Conservation (phyloP, 495 filamentous ascomycete genomes). For the Penicillium turbatum region DNA sequence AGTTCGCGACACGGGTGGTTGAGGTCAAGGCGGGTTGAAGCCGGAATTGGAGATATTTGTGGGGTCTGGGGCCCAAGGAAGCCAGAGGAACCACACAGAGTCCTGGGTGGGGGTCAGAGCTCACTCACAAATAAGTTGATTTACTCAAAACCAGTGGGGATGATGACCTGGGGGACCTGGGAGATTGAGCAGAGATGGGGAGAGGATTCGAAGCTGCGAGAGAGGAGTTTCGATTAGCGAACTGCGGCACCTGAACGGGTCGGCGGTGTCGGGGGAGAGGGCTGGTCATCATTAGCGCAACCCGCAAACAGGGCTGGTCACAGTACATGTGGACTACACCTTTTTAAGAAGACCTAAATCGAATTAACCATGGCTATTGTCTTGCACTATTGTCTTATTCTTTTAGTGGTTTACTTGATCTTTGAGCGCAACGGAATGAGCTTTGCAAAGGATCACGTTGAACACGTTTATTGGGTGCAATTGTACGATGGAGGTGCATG, state of each 20-base stretch:
- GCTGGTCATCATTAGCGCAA: conserved; percentile 15
- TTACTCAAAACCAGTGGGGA: neutral
- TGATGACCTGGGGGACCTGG: neutral
- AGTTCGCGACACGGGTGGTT: conserved; percentile 3
- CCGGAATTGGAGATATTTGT: conserved; percentile 31
- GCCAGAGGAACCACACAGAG: conserved; percentile 21
- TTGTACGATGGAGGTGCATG: too few relatives aligned
- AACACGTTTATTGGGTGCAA: neutral
- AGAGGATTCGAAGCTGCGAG: conserved; percentile 9
- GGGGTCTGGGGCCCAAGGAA: conserved; percentile 21
- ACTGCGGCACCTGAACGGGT: conserved; percentile 21
- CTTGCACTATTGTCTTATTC: neutral
- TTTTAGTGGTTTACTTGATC: too few relatives aligned
- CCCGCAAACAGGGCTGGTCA: conserved; percentile 6
- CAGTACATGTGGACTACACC: neutral
- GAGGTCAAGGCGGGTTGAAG: conserved; percentile 13
- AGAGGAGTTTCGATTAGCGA: conserved; percentile 19
- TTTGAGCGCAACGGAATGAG: too few relatives aligned
- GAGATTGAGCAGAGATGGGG: conserved; percentile 3
- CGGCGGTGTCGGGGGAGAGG: conserved; percentile 20
- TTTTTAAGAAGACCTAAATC: neutral
- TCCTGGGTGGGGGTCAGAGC: neutral
- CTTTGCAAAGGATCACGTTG: neutral
- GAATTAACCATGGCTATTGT: neutral
- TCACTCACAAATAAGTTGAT: conserved; percentile 21